Evolutionary conservation across 108 stramenopile genomes (phyloP).

Genomic region (Cylindrotheca closterium): DNA sequence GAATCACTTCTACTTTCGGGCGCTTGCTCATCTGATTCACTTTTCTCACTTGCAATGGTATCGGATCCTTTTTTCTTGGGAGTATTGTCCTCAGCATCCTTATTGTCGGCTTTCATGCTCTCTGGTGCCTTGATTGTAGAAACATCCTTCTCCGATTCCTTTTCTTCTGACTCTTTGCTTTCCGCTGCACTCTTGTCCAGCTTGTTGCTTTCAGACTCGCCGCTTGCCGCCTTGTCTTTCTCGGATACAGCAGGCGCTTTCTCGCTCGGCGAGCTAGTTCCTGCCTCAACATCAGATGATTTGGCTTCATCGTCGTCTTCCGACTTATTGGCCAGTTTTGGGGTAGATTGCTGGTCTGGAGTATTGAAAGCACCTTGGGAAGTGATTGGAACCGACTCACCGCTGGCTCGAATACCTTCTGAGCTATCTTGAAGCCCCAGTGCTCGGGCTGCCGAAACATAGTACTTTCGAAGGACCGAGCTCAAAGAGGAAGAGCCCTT

Average conservation of each 20-base stretch:
- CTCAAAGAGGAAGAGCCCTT: slow-evolving; percentile 70
- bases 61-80: not conserved
- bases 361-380: slow-evolving; percentile 41
- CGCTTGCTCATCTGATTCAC: not conserved
- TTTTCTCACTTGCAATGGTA: not conserved
- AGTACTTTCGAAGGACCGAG: slow-evolving; percentile 80
- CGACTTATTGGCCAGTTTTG: no score
- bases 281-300: not conserved
- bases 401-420: slow-evolving; percentile 74
- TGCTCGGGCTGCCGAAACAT: slow-evolving; percentile 72
- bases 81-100: no score
- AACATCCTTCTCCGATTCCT: no score
- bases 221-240: no score
- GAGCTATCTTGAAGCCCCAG: slow-evolving; percentile 71
- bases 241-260: no score
- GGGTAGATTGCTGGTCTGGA: slow-evolving; percentile 11
- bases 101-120: not conserved
- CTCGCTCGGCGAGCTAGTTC: no score
- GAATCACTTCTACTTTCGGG: no score
- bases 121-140: no score
- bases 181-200: not conserved
- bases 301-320: not conserved
- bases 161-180: no score
- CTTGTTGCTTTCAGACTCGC: no score
- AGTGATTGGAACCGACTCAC: slow-evolving; percentile 35